Conservation (phyloP, 192 early-diverging fungal species). For the Backusella morwellensis region DNA sequence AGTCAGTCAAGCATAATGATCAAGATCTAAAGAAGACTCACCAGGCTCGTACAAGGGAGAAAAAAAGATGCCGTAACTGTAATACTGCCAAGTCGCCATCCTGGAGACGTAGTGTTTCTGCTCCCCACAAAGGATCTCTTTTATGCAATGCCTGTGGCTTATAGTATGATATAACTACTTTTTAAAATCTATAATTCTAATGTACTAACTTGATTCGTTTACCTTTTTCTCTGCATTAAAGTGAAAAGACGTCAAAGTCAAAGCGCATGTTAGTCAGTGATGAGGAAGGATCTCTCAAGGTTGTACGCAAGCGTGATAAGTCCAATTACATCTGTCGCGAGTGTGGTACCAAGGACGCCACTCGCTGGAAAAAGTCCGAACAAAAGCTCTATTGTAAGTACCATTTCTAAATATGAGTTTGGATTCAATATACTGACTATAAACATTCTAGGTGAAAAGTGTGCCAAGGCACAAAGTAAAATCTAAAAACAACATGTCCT, state of each 20-base stretch:
- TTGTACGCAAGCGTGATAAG: slow-evolving; percentile 3
- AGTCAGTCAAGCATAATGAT: background rate
- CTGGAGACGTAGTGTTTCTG: slow-evolving; percentile 2
- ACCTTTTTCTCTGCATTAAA: background rate
- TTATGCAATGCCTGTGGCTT: slow-evolving; percentile 9
- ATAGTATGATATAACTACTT: background rate
- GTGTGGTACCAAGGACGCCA: background rate
- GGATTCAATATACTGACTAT: background rate
- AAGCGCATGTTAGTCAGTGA: slow-evolving; percentile 9
- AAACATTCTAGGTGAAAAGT: background rate
- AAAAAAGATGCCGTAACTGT: slow-evolving; percentile 30
- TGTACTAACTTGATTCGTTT: background rate
- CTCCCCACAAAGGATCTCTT: background rate
- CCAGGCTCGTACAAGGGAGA: background rate
- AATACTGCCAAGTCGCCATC: slow-evolving; percentile 23
- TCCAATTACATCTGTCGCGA: background rate
- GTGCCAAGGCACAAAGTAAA: background rate
- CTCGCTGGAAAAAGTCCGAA: background rate
- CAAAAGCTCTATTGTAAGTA: background rate
- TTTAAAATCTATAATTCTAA: background rate
- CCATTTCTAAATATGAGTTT: background rate
- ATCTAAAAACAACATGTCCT: background rate
- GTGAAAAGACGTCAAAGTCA: background rate
- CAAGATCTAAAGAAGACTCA: background rate
- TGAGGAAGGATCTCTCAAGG: background rate